Percentiles rank a stretch among this genome's conserved stretches.
phyloP scores from a whole-genome alignment of 139 green algal genomes.

The Picochlorum sp. region DNA sequence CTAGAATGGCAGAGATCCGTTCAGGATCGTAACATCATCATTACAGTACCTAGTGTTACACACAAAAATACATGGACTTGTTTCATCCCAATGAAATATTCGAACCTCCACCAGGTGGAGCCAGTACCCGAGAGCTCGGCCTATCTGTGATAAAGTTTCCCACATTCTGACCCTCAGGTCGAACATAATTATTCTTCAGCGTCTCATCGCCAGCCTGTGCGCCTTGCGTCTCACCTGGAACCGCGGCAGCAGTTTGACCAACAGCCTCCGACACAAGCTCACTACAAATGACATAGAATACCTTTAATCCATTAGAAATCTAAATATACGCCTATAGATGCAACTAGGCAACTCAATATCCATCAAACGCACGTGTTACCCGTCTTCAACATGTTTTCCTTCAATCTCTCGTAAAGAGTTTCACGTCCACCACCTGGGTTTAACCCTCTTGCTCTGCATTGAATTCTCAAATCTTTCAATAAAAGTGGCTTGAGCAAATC shows the following conservation, averaged over 20 bases:
- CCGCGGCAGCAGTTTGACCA: too few species aligned
- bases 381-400: slow-evolving; percentile 54
- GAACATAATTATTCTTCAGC: slow-evolving; percentile 64
- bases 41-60: too few species aligned
- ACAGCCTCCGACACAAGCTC: too few species aligned
- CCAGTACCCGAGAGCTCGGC: slow-evolving; percentile 64
- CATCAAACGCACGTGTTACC: slow-evolving; percentile 42
- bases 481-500: slow-evolving; percentile 37
- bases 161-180: slow-evolving; percentile 58
- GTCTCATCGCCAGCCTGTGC: neutral
- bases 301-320: too few species aligned
- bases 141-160: slow-evolving; percentile 65
- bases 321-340: too few species aligned
- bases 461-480: slow-evolving; percentile 55
- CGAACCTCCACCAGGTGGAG: slow-evolving; percentile 50
- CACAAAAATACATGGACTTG: neutral
- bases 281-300: too few species aligned
- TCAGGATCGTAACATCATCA: too few species aligned
- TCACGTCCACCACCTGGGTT: slow-evolving; percentile 59
- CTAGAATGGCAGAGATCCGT: neutral
- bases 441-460: slow-evolving; percentile 50
- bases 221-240: neutral
- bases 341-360: too few species aligned
- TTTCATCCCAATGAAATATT: slow-evolving; percentile 26
- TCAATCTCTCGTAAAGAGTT: slow-evolving; percentile 48